A percentile compares a stretch with the other conserved stretches of the same genome.
Conservation (phyloP, 1,139 yeast genomes). For the Candida labiduridarum region DNA sequence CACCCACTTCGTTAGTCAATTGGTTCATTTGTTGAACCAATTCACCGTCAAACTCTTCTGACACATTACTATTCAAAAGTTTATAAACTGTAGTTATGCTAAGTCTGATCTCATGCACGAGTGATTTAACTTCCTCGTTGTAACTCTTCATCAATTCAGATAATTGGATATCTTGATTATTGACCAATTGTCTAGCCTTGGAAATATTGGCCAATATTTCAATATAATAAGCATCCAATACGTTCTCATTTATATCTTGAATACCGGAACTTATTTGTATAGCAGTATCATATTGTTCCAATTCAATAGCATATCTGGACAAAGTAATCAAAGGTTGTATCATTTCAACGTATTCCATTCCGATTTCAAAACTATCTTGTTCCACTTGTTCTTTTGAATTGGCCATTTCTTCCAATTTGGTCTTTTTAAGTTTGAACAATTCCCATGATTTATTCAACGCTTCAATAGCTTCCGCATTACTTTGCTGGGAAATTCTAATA, state of each 20-base stretch:
- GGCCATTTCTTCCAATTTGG: conserved; percentile 45
- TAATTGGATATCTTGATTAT: conserved; percentile 52
- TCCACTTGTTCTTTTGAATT: conserved; percentile 27
- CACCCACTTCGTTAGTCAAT: conserved; percentile 60
- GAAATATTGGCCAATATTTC: conserved; percentile 78
- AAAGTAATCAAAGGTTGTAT: conserved; percentile 71
- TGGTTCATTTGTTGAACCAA: conserved; percentile 52
- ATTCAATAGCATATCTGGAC: conserved; percentile 74
- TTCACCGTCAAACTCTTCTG: conserved; percentile 57
- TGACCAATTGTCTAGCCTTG: conserved; percentile 50
- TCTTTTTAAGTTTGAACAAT: conserved; percentile 56
- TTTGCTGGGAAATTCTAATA: conserved; percentile 86
- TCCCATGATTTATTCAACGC: conserved; percentile 78
- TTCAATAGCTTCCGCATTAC: conserved; percentile 67
- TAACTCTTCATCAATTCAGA: conserved; percentile 23
- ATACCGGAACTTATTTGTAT: conserved; percentile 60
- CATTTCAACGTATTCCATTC: conserved; percentile 61
- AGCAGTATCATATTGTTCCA: conserved; percentile 69
- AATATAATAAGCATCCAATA: conserved; percentile 76
- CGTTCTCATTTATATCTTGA: conserved; percentile 80
- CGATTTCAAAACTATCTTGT: conserved; percentile 38
- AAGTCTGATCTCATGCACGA: conserved; percentile 50
- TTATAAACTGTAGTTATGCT: conserved; percentile 60
- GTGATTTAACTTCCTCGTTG: conserved; percentile 31
- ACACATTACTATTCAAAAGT: conserved; percentile 44